Percentiles rank a stretch among this genome's conserved stretches.
phyloP scores from a whole-genome alignment of 257 asterid genomes.

The Ligustrum vulgare region DNA sequence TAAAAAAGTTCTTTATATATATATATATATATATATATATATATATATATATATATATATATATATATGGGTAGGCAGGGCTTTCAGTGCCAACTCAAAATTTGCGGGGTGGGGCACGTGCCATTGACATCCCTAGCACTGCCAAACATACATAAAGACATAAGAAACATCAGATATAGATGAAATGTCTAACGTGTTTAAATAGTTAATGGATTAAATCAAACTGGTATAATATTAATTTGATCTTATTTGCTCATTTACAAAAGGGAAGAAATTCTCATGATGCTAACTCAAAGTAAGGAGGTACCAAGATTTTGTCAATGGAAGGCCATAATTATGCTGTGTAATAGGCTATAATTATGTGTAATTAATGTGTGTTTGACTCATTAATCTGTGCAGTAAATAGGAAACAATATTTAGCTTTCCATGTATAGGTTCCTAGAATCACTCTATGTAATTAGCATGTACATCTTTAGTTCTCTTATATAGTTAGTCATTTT shows the following conservation, averaged over 20 bases:
- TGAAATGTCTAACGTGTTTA: too few relatives aligned
- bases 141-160: too few relatives aligned
- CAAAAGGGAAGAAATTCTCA: not conserved
- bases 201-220: not conserved
- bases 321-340: not conserved
- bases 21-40: too few relatives aligned
- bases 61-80: too few relatives aligned
- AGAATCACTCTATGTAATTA: not conserved
- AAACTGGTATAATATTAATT: not conserved
- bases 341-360: too few relatives aligned
- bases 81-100: too few relatives aligned
- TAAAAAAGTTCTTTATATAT: too few relatives aligned
- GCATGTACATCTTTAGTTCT: not conserved
- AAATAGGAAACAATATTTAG: not conserved
- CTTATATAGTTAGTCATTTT: not conserved
- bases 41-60: too few relatives aligned
- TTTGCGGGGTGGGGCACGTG: too few relatives aligned
- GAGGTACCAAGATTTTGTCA: not conserved
- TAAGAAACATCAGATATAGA: not conserved
- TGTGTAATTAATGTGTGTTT: too few relatives aligned
- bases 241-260: not conserved
- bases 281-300: not conserved
- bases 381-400: not conserved
- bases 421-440: too few relatives aligned
- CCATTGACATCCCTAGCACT: too few relatives aligned